Evolutionary conservation across 2,329 filamentous ascomycete genomes (phyloP).

Genomic region (Colletotrichum camelliae): DNA sequence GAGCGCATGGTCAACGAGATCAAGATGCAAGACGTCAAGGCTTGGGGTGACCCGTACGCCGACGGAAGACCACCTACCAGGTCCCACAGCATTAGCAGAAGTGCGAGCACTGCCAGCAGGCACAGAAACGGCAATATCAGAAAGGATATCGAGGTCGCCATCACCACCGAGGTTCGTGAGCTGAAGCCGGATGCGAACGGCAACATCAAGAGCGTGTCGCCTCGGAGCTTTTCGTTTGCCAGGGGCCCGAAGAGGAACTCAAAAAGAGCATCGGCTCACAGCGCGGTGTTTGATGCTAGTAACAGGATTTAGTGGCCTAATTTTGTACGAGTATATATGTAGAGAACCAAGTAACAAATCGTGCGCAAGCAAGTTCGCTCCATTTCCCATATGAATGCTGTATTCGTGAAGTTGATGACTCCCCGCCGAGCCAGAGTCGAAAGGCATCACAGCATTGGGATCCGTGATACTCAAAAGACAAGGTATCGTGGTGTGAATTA

Average conservation of each 20-base stretch:
- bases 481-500: background rate
- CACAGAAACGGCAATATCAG: background rate
- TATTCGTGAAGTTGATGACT: background rate
- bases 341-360: background rate
- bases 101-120: background rate
- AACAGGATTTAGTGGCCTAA: background rate
- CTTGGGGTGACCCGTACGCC: conserved; percentile 45
- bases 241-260: background rate
- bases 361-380: background rate
- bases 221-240: background rate
- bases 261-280: background rate
- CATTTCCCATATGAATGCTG: background rate
- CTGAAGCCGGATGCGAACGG: background rate
- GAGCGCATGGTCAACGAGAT: conserved; percentile 48
- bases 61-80: conserved; percentile 37
- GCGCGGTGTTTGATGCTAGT: background rate
- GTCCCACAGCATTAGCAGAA: background rate
- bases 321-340: background rate
- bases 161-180: background rate
- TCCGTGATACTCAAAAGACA: background rate
- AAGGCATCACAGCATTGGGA: background rate
- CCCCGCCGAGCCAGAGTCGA: background rate
- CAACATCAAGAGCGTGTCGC: background rate
- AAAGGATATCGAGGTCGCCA: background rate
- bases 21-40: conserved; percentile 38